phyloP scores from a whole-genome alignment of 73 alveolate genomes.

The Loxodes magnus region DNA sequence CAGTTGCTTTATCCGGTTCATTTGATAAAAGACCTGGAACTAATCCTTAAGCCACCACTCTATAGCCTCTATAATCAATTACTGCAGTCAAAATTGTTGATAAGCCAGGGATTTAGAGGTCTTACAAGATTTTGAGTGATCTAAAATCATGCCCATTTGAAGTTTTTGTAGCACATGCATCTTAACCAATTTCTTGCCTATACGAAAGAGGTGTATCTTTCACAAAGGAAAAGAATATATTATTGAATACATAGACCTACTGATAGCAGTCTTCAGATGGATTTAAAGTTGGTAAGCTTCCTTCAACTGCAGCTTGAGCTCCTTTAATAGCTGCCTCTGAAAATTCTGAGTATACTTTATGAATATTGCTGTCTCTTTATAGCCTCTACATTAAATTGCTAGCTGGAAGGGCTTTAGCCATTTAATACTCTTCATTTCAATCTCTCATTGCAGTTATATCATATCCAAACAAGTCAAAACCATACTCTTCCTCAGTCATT shows the following conservation, averaged over 20 bases:
- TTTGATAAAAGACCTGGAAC: constrained; percentile 79
- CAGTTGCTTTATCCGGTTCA: constrained; percentile 55
- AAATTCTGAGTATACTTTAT: constrained; percentile 68
- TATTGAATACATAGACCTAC: constrained; percentile 69
- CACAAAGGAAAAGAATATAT: constrained; percentile 73
- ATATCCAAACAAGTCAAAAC: constrained; percentile 46
- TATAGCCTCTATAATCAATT: constrained; percentile 63
- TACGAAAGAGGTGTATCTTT: too few relatives aligned
- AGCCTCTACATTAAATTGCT: constrained; percentile 43
- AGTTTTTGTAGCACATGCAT: constrained; percentile 60
- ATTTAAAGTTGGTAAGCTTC: constrained; percentile 51
- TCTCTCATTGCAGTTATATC: constrained; percentile 68
- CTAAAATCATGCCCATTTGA: constrained; percentile 72
- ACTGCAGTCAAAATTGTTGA: constrained; percentile 57
- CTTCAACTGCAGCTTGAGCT: constrained; percentile 64
- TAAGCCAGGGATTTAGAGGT: constrained; percentile 66
- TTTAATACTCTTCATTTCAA: constrained; percentile 86
- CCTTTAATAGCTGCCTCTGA: constrained; percentile 84
- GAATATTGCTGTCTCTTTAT: constrained; percentile 67
- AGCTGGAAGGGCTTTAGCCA: constrained; percentile 56
- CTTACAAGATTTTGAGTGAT: constrained; percentile 49
- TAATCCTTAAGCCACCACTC: constrained; percentile 75
- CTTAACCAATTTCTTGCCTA: constrained; percentile 57
- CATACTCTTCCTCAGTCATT: too few relatives aligned
- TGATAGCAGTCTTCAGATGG: constrained; percentile 73